Conservation (phyloP, 106 monocot species). For the Cymbidium sinense region DNA sequence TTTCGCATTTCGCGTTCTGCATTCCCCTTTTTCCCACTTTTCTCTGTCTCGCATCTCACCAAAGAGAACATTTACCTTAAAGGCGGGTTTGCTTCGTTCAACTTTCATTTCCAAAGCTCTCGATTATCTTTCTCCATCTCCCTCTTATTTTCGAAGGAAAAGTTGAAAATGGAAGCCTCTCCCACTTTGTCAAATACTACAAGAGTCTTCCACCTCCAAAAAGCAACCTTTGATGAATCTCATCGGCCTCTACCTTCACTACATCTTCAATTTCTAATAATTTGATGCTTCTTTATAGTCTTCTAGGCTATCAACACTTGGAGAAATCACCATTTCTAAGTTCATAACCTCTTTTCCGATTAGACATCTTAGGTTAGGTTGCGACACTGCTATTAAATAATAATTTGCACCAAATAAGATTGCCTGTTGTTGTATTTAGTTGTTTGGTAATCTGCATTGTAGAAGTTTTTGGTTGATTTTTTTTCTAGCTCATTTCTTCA, state of each 20-base stretch:
- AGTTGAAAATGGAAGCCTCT: slow-evolving; percentile 20
- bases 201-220: slow-evolving; percentile 2
- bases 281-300: slow-evolving; percentile 55
- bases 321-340: slow-evolving; percentile 71
- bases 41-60: too few species aligned
- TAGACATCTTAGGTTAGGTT: background rate
- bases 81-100: background rate
- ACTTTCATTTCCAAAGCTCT: background rate
- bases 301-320: slow-evolving; percentile 60
- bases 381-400: background rate
- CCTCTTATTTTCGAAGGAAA: background rate
- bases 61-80: too few species aligned
- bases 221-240: slow-evolving; percentile 27
- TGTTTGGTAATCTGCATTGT: too few species aligned
- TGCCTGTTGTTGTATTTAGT: too few species aligned
- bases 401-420: too few species aligned
- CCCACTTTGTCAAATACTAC: slow-evolving; percentile 1
- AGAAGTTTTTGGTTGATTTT: too few species aligned
- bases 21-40: too few species aligned
- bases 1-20: too few species aligned
- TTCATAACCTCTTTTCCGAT: slow-evolving; percentile 6
- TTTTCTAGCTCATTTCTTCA: too few species aligned
- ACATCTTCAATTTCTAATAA: slow-evolving; percentile 45
- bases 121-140: background rate
- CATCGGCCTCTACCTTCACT: slow-evolving; percentile 59